Evolutionary conservation across 805 yeast species (phyloP), one percentile per base, ranked within the genome.

Genomic region (Cyberlindnera suaveolens): DNA sequence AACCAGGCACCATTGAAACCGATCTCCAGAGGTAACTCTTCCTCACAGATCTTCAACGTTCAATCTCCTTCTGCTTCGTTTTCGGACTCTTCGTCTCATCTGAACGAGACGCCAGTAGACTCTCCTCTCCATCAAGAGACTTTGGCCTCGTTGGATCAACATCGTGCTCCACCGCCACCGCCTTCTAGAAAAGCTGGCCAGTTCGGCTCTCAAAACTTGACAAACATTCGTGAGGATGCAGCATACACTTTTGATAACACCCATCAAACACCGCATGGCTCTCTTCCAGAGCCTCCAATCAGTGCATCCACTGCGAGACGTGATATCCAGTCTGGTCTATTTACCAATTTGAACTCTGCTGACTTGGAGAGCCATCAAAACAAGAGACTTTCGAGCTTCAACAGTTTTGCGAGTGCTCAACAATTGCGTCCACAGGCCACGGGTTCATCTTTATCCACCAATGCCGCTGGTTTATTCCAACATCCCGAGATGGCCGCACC

Each of bases 161-260:
- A 62, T 32, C 65, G 65, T 34, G 71, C 77, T 4, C 82, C 82
- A 6, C 76, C 78, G 26, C 76, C 79, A 31, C 83, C 82, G 16
- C 72, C 74, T 32, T 66, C 81, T 2, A 70, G 82, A 58, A 77
- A 75, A 53, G 69, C 67, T 13, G 60, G 60, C 9, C 43, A 36
- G 31, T 48, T 45, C 38, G 51, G 48, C 3, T 62, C 49, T 14
- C 46, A 51, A 33, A 46, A 48, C 34, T 40, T 56, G 30, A 45
- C 50, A 16, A 57, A 61, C 42, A 61, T 68, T 46, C 65, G 63
- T 45, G 64, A 60, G 34, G 57, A 59, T 32, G 52, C 54, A 23
- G 59, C 55, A 23, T 44, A 49, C 15, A 42, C 56, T 2, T 51
- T 52, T 29, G 48, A 45, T 19, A 31, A 27, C 27, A 37, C 39